Percentiles rank a stretch among this genome's conserved stretches.
Conservation (phyloP, 2,329 filamentous ascomycete species). For the Aspergillus novofumigatus region DNA sequence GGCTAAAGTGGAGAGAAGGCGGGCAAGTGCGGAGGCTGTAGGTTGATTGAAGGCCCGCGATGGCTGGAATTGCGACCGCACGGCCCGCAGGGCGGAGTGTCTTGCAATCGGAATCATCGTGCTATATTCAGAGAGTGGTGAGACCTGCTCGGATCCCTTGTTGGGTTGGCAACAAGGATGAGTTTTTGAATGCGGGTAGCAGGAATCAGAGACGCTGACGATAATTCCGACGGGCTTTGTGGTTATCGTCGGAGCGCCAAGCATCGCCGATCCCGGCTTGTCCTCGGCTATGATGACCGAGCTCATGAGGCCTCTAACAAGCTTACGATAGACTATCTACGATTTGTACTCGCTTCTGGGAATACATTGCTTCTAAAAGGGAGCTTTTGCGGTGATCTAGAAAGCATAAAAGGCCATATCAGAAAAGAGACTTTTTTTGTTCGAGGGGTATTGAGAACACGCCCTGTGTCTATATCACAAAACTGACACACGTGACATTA, state of each 20-base stretch:
- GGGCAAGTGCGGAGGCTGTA: slow-evolving; percentile 55
- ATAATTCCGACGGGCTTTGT: slow-evolving; percentile 8
- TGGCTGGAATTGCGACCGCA: slow-evolving; percentile 44
- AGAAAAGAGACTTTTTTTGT: slow-evolving; percentile 16
- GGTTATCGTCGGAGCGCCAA: slow-evolving; percentile 36
- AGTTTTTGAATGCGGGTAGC: neutral
- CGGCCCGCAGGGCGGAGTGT: slow-evolving; percentile 39
- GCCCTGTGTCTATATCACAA: slow-evolving; percentile 19
- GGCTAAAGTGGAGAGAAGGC: slow-evolving; percentile 81
- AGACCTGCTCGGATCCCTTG: slow-evolving; percentile 6
- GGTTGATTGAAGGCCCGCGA: slow-evolving; percentile 39
- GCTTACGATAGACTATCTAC: neutral
- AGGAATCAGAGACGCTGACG: neutral
- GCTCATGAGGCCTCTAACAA: neutral
- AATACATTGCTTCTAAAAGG: neutral
- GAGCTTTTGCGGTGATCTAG: neutral
- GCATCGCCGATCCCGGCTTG: slow-evolving; percentile 30
- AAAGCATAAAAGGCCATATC: neutral
- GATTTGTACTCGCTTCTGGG: neutral
- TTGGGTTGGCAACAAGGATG: slow-evolving; percentile 6
- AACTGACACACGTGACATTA: slow-evolving; percentile 29
- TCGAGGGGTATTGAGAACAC: slow-evolving; percentile 23
- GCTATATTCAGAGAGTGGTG: slow-evolving; percentile 3
- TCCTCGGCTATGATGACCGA: slow-evolving; percentile 25
- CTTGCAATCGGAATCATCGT: slow-evolving; percentile 34